Evolutionary conservation across 257 asterid genomes (phyloP).

Genomic region (Phtheirospermum japonicum): DNA sequence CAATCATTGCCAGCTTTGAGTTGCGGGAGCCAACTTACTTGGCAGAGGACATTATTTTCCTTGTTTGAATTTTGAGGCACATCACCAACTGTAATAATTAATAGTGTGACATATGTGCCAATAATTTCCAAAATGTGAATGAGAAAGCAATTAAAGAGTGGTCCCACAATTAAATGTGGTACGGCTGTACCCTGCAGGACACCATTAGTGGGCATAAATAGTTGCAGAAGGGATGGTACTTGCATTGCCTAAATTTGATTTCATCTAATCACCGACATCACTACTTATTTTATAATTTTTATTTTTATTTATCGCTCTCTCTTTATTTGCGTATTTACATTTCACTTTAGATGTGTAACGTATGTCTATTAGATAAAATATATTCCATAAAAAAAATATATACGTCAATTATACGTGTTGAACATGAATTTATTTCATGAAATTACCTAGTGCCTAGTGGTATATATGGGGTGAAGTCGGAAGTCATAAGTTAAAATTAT

Average conservation of each 20-base stretch:
- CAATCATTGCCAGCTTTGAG: too few species aligned
- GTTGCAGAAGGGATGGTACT: too few species aligned
- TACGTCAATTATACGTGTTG: too few species aligned
- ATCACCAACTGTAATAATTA: conserved; percentile 3
- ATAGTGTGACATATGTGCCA: conserved; percentile 18
- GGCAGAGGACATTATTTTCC: too few species aligned
- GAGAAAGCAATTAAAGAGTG: neutral
- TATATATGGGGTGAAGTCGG: too few species aligned
- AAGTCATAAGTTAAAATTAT: too few species aligned
- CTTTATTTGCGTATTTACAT: neutral
- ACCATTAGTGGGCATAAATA: too few species aligned
- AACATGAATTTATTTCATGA: neutral
- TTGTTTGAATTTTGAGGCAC: neutral
- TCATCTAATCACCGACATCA: conserved; percentile 15
- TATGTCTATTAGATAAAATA: neutral
- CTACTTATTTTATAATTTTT: neutral
- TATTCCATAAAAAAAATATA: too few species aligned
- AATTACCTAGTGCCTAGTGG: too few species aligned
- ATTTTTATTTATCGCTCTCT: neutral
- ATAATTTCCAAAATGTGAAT: neutral
- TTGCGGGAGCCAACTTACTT: too few species aligned
- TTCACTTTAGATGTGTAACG: neutral
- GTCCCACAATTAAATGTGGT: conserved; percentile 2
- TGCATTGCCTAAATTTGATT: neutral
- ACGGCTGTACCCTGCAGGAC: conserved; percentile 30